Evolutionary conservation across 2,329 filamentous ascomycete genomes (phyloP), one percentile per base, ranked within the genome.

Genomic region (Aspergillus sp.): DNA sequence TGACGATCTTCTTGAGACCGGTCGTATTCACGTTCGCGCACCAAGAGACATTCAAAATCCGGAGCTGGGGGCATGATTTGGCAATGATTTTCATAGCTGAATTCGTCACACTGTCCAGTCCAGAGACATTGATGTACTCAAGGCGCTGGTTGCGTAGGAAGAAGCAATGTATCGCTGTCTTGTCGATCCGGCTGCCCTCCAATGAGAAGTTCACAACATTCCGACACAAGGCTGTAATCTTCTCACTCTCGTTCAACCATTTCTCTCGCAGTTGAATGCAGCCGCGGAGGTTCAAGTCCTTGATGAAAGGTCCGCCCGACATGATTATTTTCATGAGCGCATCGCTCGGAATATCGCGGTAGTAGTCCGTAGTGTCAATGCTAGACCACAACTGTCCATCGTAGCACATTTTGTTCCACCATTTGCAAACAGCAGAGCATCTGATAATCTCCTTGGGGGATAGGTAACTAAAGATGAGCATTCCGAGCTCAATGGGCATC

Each of bases 361-460:
- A 97, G 76, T 94, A 98, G 54, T 91, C 88, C 7, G 92, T 89
- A 2, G 91, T 88, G 74, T 98, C 93, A 53, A 98, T 84, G 47
- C 85, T 87, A 3, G 88, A 89, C 95, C 95, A 99, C 17, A 98
- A 80, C 78, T 99, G 95, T 2, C 95, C 95, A 75, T 99, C 94
- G 70, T 94, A 97, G 78, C 94, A 97, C 77, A 91, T 88, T 52
- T 85, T 83, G 75, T 96, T 83, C 82, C 95, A 97, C 6, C 84
- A 79, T 75, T 88, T 92, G 73, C 88, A 94, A 22, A 95, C 90
- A 19, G 87, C 81, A 0, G 94, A 96, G 59, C 86, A 86, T 61
- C 88, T 86, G 11, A 97, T 87, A 38, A 98, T 85, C 73, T 98
- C 89, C 72, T 89, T 92, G 0, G 93, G 93, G 30, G 83, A 82